Base-by-base conservation (phyloP, 2,329 filamentous ascomycete species). In the Penicillium rolfsii region DNA sequence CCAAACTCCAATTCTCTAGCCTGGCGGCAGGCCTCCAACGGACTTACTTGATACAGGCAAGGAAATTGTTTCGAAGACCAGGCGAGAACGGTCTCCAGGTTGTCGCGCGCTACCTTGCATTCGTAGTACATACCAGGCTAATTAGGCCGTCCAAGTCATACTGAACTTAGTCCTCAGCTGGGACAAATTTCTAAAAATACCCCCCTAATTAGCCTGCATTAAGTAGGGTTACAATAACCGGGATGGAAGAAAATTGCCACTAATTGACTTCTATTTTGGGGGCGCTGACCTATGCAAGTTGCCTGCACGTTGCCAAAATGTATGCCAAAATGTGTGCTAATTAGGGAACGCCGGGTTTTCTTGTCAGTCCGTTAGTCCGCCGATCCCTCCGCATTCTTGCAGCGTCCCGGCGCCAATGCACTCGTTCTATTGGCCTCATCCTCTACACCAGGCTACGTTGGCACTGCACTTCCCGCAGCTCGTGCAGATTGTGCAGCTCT, bases 181-280 rank as follows among this genome's bases (percentile, higher is more conserved):
- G 22, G 16, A 40, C 2, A 0, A 36, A 22, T 14, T 45, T 36
- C 57, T 59, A 59, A 59, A 59, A 59, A 59, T 59, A 59, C n/a
- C 12, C 50, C 22, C 14, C 26, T 38, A 54, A 59, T 40, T 54
- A 33, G 45, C 22, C 56, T 52, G 56, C 49, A 46, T 45, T 43
- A 16, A 22, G 28, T 43, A 57, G 41, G 57, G 57, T 57, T 55
- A 33, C 60, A 50, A 14, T 50, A 38, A 59, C 16, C 22, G 28
- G 30, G 52, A 35, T 30, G 24, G 30, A 33, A 5, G 8, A 8
- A 43, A 61, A 66, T 55, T 48, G 35, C 22, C 43, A 56, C 52
- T 67, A 67, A 67, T 67, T 67, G 33, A 53, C 50, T 55, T 62
- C 66, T 68, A 68, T 67, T 68, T 64, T 58, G 46, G 58, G 63